Conservation (phyloP, 768 basidiomycete genomes). For the Paxillus involutus region DNA sequence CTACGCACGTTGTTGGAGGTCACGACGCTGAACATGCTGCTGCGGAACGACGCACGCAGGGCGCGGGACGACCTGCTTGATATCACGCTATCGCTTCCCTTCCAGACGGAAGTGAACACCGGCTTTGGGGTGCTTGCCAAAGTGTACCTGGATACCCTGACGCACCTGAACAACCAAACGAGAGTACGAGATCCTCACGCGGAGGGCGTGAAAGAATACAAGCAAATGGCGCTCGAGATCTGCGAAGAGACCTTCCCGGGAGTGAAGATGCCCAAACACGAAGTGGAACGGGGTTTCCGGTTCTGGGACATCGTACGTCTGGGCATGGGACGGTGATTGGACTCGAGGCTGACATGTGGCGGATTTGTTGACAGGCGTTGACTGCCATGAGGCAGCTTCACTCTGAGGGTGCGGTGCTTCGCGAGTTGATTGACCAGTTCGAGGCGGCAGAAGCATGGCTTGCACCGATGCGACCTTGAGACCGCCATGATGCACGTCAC, state of each 20-base stretch:
- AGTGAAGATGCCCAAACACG: constrained; percentile 81
- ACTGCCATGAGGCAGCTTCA: constrained; percentile 88
- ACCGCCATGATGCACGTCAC: neutral
- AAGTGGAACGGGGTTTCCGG: constrained; percentile 95
- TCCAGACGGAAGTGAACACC: constrained; percentile 96
- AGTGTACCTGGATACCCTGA: constrained; percentile 92
- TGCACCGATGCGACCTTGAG: constrained; percentile 84
- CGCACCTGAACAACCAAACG: constrained; percentile 79
- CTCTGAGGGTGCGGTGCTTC: constrained; percentile 75
- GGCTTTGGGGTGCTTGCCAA: constrained; percentile 97
- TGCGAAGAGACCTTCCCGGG: constrained; percentile 94
- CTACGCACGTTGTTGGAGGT: constrained; percentile 90
- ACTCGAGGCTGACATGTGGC: constrained; percentile 28
- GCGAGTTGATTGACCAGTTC: constrained; percentile 92
- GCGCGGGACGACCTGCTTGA: constrained; percentile 90
- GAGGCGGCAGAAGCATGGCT: constrained; percentile 95
- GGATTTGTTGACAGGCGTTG: constrained; percentile 55
- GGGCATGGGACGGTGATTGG: constrained; percentile 5
- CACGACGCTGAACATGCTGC: constrained; percentile 87
- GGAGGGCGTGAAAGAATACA: constrained; percentile 79
- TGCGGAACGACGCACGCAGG: constrained; percentile 84
- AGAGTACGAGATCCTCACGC: constrained; percentile 76
- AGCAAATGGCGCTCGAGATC: constrained; percentile 83
- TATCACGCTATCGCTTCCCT: constrained; percentile 87
- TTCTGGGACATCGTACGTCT: constrained; percentile 96